These are phyloP conservation scores for Pleurotus tuber-regium DNA, from an alignment of 768 basidiomycete genomes.

Conservation along the genomic window DNA sequence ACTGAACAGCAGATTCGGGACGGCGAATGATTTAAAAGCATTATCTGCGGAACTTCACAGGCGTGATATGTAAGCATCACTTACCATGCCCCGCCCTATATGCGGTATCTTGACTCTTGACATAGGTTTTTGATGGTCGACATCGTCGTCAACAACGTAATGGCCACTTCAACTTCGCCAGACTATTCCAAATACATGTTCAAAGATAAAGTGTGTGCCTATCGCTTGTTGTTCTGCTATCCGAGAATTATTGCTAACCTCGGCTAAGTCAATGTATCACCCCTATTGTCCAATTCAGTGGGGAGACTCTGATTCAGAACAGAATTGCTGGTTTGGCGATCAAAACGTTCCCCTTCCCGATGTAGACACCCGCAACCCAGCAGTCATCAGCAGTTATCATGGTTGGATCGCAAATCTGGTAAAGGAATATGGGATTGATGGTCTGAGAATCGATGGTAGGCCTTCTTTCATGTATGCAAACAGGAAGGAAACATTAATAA, in stretches of 20 bases:
- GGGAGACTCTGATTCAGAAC: conserved; percentile 65
- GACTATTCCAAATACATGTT: conserved; percentile 68
- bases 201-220: conserved; percentile 49
- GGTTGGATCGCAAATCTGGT: conserved; percentile 71
- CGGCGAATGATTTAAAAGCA: conserved; percentile 59
- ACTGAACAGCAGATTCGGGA: conserved; percentile 65
- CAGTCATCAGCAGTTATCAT: conserved; percentile 60
- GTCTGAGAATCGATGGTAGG: conserved; percentile 79
- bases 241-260: not conserved
- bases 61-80: conserved; percentile 62
- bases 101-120: not conserved
- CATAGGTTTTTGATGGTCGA: conserved; percentile 80
- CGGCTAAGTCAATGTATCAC: conserved; percentile 62
- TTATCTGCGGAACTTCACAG: conserved; percentile 62
- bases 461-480: not conserved
- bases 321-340: conserved; percentile 86
- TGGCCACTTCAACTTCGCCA: conserved; percentile 60
- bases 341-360: conserved; percentile 71
- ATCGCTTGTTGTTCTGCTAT: not conserved
- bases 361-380: conserved; percentile 68
- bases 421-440: conserved; percentile 72
- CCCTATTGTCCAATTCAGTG: conserved; percentile 75
- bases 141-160: conserved; percentile 84
- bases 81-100: not conserved
- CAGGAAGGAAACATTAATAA: conserved; percentile 32